Conservation (phyloP, 139 green algal species). For the Chlorella sp. region DNA sequence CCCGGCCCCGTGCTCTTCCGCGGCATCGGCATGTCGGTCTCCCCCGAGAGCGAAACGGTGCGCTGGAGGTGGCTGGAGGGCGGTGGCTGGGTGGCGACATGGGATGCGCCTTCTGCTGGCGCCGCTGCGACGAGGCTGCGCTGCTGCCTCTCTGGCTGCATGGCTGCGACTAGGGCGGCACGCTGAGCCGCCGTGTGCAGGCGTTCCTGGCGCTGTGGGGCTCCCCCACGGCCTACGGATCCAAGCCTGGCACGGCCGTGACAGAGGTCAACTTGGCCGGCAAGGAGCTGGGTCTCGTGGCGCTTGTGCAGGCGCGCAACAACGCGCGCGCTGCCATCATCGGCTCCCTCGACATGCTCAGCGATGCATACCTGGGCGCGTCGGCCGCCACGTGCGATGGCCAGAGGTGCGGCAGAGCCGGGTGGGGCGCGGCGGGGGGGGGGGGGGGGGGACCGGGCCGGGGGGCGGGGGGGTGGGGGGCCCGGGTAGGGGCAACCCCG, state of each 20-base stretch:
- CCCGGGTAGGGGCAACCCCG: no score
- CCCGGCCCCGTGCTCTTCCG: constrained; percentile 67
- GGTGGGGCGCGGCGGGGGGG: no score
- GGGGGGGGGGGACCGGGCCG: no score
- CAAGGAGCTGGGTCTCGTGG: constrained; percentile 32
- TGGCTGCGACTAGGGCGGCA: no score
- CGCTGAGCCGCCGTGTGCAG: constrained; percentile 1
- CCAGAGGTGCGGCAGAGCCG: constrained; percentile 18
- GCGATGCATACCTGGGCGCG: constrained; percentile 55
- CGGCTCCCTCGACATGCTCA: constrained; percentile 85
- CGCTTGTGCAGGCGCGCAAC: constrained; percentile 77
- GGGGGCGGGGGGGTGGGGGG: no score
- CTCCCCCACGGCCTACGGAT: constrained; percentile 15
- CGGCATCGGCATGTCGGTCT: constrained; percentile 61
- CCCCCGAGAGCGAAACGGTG: constrained; percentile 65
- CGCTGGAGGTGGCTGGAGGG: constrained; percentile 2
- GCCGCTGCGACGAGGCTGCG: neutral
- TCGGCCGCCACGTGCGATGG: constrained; percentile 1
- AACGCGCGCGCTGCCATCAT: constrained; percentile 81
- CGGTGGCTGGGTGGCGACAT: neutral
- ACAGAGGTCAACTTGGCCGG: constrained; percentile 35
- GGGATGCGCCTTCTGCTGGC: neutral
- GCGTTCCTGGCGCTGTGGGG: constrained; percentile 10
- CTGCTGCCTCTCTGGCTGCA: neutral
- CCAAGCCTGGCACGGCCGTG: constrained; percentile 13